These are phyloP conservation scores for Candida tallmaniae DNA, from an alignment of 805 yeast genomes.

Conservation along the genomic window DNA sequence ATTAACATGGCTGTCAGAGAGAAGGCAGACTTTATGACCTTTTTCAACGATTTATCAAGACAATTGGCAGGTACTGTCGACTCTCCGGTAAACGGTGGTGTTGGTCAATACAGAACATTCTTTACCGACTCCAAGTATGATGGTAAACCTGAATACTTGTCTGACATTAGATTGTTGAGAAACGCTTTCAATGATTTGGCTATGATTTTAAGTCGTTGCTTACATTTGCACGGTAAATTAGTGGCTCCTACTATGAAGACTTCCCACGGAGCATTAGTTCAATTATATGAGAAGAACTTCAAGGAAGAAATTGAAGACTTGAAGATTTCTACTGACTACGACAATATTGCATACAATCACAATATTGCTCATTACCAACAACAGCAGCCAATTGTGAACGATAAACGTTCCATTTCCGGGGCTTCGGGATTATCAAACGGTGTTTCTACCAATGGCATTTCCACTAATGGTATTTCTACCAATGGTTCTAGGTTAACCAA, in stretches of 20 bases:
- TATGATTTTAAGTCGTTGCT: slow-evolving; percentile 57
- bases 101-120: slow-evolving; percentile 74
- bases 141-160: slow-evolving; percentile 27
- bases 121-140: slow-evolving; percentile 39
- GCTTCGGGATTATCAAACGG: slow-evolving; percentile 14
- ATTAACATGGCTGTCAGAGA: slow-evolving; percentile 50
- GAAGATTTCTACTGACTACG: slow-evolving; percentile 32
- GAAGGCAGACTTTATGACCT: slow-evolving; percentile 42
- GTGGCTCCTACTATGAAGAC: slow-evolving; percentile 52
- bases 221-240: slow-evolving; percentile 63
- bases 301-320: slow-evolving; percentile 52
- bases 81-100: slow-evolving; percentile 91
- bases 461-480: slow-evolving; percentile 9
- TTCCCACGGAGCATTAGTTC: slow-evolving; percentile 64
- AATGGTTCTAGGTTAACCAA: slow-evolving; percentile 21
- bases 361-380: slow-evolving; percentile 15
- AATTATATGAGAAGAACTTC: slow-evolving; percentile 64
- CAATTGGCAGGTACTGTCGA: slow-evolving; percentile 81
- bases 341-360: slow-evolving; percentile 22
- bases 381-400: slow-evolving; percentile 9
- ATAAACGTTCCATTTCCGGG: slow-evolving; percentile 17
- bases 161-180: slow-evolving; percentile 32
- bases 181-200: slow-evolving; percentile 67
- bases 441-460: no score
- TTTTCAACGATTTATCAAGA: slow-evolving; percentile 64